A percentile compares a stretch with the other conserved stretches of the same genome.
phyloP scores from a whole-genome alignment of 257 asterid genomes.

The Capsicum pubescens region DNA sequence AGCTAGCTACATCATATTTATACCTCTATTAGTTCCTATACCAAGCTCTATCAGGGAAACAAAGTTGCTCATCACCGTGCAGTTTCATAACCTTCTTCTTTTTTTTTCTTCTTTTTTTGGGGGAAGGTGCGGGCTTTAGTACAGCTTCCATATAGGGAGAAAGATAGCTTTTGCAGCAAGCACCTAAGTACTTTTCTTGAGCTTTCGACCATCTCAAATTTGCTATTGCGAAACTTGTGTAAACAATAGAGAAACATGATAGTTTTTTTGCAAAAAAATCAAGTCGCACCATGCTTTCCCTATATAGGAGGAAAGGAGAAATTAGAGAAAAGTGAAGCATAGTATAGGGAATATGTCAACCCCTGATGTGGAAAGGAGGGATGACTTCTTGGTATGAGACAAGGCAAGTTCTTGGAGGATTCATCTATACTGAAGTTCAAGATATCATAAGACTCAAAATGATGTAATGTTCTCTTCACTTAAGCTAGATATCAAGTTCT shows the following conservation, averaged over 20 bases:
- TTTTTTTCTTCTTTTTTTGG: too few relatives aligned
- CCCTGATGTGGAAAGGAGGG: neutral
- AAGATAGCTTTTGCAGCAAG: neutral
- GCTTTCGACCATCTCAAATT: neutral
- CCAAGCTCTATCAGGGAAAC: neutral
- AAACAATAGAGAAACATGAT: neutral
- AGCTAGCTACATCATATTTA: neutral
- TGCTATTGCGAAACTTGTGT: neutral
- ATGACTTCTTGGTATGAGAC: neutral
- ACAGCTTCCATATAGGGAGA: slow-evolving; percentile 20
- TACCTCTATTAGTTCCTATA: neutral
- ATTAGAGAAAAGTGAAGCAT: neutral
- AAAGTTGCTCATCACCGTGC: neutral
- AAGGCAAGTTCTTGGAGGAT: neutral
- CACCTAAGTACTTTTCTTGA: neutral
- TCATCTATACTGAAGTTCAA: neutral
- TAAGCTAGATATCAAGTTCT: neutral
- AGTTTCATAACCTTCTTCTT: neutral
- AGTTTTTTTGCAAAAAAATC: neutral
- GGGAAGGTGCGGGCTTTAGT: neutral
- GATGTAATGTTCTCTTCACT: neutral
- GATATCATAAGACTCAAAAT: neutral
- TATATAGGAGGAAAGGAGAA: neutral
- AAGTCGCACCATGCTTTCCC: neutral
- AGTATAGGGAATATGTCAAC: neutral